phyloP scores from a whole-genome alignment of 805 yeast species.

The Wilhelminamyces savonicus region DNA sequence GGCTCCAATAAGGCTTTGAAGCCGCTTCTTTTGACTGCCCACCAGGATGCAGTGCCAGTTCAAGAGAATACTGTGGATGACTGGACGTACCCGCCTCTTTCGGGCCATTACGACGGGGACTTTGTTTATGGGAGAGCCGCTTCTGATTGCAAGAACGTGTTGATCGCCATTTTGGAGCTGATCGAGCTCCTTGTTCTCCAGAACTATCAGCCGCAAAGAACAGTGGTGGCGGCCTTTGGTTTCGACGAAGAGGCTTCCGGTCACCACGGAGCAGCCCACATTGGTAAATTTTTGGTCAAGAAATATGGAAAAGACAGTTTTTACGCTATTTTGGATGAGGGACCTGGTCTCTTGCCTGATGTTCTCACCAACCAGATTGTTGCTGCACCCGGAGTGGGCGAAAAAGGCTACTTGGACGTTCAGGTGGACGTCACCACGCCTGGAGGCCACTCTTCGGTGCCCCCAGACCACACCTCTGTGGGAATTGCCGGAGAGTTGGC shows the following conservation, averaged over 20 bases:
- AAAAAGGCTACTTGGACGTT: conserved; percentile 42
- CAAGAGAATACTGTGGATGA: conserved; percentile 46
- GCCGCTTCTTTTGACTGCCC: conserved; percentile 69
- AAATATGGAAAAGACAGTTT: conserved; percentile 57
- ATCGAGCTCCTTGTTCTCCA: conserved; percentile 48
- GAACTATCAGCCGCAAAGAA: conserved; percentile 55
- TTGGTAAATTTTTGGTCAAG: conserved; percentile 41
- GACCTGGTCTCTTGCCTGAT: conserved; percentile 33
- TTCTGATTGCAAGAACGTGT: conserved; percentile 65
- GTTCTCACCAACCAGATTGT: conserved; percentile 44
- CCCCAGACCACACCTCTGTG: conserved; percentile 43
- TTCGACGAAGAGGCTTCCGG: conserved; percentile 79
- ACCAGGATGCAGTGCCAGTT: conserved; percentile 79
- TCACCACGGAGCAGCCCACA: conserved; percentile 48
- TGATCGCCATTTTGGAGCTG: conserved; percentile 63
- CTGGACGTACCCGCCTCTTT: conserved; percentile 67
- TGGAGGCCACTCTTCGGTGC: conserved; percentile 48
- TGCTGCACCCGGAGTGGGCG: conserved; percentile 48
- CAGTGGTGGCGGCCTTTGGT: conserved; percentile 62
- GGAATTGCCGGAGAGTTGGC: conserved; percentile 41
- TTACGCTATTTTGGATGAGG: conserved; percentile 66
- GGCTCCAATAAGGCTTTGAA: conserved; percentile 52
- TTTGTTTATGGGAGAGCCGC: conserved; percentile 74
- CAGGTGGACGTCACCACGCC: conserved; percentile 36
- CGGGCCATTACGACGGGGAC: conserved; percentile 54